A percentile compares a stretch with the other conserved stretches of the same genome.
Evolutionary conservation across 768 basidiomycete genomes (phyloP).

Genomic region (Leccinum pellstonianum): DNA sequence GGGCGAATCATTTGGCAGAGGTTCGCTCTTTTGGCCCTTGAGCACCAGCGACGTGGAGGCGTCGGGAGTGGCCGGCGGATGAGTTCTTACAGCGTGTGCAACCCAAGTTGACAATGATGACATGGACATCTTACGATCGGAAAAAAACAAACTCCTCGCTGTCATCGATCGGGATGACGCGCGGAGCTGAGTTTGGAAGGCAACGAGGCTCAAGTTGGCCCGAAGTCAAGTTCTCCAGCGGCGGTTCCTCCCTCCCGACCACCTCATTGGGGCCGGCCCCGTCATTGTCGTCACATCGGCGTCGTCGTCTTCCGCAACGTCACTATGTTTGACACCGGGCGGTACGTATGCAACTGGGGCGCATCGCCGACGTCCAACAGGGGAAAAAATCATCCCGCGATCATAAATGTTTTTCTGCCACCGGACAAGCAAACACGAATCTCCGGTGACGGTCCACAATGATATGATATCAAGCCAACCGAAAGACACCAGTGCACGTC

Average conservation of each 20-base stretch:
- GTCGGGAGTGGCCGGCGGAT: not conserved
- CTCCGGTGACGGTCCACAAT: slow-evolving; percentile 5
- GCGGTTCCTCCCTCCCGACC: not conserved
- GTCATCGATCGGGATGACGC: slow-evolving; percentile 16
- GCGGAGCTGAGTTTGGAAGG: slow-evolving; percentile 20
- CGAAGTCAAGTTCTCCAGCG: not conserved
- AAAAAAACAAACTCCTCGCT: slow-evolving; percentile 9
- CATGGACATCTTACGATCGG: slow-evolving; percentile 23
- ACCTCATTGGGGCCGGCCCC: not conserved
- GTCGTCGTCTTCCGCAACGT: not conserved
- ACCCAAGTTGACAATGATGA: slow-evolving; percentile 6
- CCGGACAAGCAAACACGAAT: not conserved
- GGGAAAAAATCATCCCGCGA: not conserved
- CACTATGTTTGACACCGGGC: not conserved
- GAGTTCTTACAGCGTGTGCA: slow-evolving; percentile 6
- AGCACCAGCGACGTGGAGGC: not conserved
- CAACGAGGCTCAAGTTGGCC: not conserved
- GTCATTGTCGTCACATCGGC: not conserved
- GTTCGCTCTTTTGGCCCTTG: not conserved
- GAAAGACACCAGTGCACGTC: slow-evolving; percentile 2
- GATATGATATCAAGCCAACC: not conserved
- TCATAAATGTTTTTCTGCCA: not conserved
- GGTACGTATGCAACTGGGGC: not conserved
- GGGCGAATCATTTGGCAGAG: not conserved
- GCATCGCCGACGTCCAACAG: not conserved